Base-by-base conservation (phyloP, 306 rosid genomes). In the Medicago ruthenica region DNA sequence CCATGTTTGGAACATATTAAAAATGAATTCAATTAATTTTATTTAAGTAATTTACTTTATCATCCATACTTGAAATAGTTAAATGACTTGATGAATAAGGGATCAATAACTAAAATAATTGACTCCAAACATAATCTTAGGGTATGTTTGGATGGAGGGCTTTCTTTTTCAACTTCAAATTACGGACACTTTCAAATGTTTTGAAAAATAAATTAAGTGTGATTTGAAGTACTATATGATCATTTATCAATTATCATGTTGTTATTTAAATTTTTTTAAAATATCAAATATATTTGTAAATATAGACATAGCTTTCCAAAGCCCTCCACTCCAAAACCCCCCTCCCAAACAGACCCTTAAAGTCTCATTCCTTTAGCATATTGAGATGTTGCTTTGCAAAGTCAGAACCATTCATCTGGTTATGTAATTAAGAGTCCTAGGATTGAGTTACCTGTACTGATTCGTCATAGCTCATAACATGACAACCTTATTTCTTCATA, bases 11-110 rank as follows among this genome's bases (percentile, higher is more conserved):
- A 50, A 34, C 75, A 50, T 13, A 69, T 27, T 31, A n/a, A 50
- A 70, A 50, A 50, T 31, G 24, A 70, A 34, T 70, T 70, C 36
- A 21, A 42, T 42, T 22, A 37, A 67, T 67, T 68, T 24, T 24
- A n/a, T 24, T 1, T 48, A 13, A 24, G 9, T 69, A 69, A 9
- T 27, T 69, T 24, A 69, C 44, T 69, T 24, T 24, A 9, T n/a
- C 44, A 13, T 7, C 60, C 59, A 22, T 69, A 48, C 40, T 13
- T 45, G n/a, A 6, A 42, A 42, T 44, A 12, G 72, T 36, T 63
- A 64, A 36, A 50, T 64, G 64, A 22, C 64, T 18, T 34, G 15
- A 45, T 37, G 18, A 12, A 74, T 14, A 58, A 47, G 48, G 37
- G 79, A 51, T 5, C 47, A 17, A 50, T 16, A 16, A 21, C 37